These are phyloP conservation scores for Rosa hybrid DNA, from an alignment of 331 rosid genomes.

Conservation along the genomic window DNA sequence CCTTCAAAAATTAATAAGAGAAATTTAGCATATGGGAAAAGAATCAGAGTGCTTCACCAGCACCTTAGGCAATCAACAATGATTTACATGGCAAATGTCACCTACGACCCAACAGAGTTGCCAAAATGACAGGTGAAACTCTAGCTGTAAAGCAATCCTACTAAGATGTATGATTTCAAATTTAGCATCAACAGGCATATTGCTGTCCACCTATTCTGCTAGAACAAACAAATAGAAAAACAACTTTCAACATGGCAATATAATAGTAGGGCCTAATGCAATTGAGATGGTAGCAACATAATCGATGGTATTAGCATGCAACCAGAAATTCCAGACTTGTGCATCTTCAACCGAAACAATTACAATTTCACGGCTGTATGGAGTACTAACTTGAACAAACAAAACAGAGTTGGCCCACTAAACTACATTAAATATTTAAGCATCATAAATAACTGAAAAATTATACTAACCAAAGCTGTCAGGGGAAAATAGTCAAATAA, in stretches of 20 bases:
- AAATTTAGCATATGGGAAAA: neutral
- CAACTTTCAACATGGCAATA: neutral
- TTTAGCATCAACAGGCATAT: neutral
- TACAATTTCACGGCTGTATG: neutral
- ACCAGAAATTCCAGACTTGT: neutral
- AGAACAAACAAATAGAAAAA: neutral
- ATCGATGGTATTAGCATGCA: neutral
- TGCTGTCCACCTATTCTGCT: conserved; percentile 4
- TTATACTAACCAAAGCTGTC: conserved; percentile 88
- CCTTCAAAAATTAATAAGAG: conserved; percentile 41
- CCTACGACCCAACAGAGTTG: neutral
- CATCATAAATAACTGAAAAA: neutral
- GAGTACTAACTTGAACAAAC: neutral
- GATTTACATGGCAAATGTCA: neutral
- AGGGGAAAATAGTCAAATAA: conserved; percentile 95
- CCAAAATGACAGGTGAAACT: neutral
- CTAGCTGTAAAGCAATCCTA: neutral
- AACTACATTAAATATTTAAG: neutral
- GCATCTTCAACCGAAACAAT: neutral
- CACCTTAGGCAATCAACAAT: neutral
- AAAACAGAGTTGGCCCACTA: neutral
- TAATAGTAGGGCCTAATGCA: neutral
- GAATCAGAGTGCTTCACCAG: neutral
- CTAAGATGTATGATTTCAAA: neutral
- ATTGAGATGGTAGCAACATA: neutral